Percentiles rank a stretch among this genome's conserved stretches.
These are phyloP conservation scores for Aspergillus panamensis DNA, from an alignment of 495 filamentous ascomycete genomes.

Conservation along the genomic window DNA sequence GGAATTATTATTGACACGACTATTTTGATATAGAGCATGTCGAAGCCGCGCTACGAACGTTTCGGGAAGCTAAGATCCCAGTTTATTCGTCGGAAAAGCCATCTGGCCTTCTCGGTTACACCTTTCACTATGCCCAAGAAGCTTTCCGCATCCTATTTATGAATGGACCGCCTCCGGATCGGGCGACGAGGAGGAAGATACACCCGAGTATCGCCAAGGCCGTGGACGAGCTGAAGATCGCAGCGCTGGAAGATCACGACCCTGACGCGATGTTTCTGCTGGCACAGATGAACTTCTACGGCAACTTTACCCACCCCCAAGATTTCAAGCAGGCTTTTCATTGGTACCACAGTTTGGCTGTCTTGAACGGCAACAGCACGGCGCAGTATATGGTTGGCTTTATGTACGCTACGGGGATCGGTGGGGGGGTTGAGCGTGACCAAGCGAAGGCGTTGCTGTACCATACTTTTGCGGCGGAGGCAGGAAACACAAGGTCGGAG, in stretches of 20 bases:
- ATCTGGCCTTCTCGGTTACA: slow-evolving; percentile 44
- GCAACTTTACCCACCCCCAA: slow-evolving; percentile 84
- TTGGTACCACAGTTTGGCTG: slow-evolving; percentile 75
- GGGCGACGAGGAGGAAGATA: slow-evolving; percentile 26
- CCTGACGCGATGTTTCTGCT: slow-evolving; percentile 87
- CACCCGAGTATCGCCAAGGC: slow-evolving; percentile 45
- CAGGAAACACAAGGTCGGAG: slow-evolving; percentile 78
- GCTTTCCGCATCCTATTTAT: slow-evolving; percentile 49
- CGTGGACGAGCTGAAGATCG: slow-evolving; percentile 69
- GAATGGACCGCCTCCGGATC: slow-evolving; percentile 40
- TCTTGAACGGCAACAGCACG: slow-evolving; percentile 76
- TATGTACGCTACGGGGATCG: slow-evolving; percentile 93
- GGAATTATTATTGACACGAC: slow-evolving; percentile 2
- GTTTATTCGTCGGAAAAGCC: slow-evolving; percentile 32
- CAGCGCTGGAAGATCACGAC: slow-evolving; percentile 66
- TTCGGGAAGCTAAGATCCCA: slow-evolving; percentile 33
- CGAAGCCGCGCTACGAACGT: slow-evolving; percentile 33
- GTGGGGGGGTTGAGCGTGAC: slow-evolving; percentile 75
- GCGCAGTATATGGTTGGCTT: slow-evolving; percentile 95
- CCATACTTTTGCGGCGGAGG: slow-evolving; percentile 88
- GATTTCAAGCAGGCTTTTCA: slow-evolving; percentile 80
- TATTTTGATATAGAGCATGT: slow-evolving; percentile 31
- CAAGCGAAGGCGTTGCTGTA: slow-evolving; percentile 92
- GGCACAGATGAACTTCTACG: slow-evolving; percentile 94
- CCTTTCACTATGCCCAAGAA: slow-evolving; percentile 47